Percentiles rank a stretch among this genome's conserved stretches.
These are phyloP conservation scores for Cystobasidium pallidum DNA, from an alignment of 1,284 basidiomycete species.

Conservation along the genomic window DNA sequence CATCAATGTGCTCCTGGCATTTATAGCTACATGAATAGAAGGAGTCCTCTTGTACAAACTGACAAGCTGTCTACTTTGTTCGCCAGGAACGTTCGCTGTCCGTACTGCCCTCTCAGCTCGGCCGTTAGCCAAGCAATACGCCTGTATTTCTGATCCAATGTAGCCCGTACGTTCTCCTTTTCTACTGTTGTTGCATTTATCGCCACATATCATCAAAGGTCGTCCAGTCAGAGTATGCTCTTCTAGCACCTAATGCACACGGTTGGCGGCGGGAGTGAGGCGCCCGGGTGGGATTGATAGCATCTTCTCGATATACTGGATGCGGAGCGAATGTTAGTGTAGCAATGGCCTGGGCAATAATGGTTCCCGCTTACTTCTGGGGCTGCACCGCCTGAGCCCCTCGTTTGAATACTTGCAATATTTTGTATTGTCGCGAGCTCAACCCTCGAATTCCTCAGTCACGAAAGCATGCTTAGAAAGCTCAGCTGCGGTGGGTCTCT, in stretches of 20 bases:
- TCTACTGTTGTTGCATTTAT: slow-evolving; percentile 11
- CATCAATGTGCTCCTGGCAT: not conserved
- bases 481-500: slow-evolving; percentile 76
- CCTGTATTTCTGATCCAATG: slow-evolving; percentile 66
- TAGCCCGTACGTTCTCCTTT: slow-evolving; percentile 3
- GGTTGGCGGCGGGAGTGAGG: too few species aligned
- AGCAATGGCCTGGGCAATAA: too few species aligned
- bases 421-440: not conserved
- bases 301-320: too few species aligned
- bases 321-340: too few species aligned
- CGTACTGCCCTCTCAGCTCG: slow-evolving; percentile 83
- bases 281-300: too few species aligned
- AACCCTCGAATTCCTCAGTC: slow-evolving; percentile 25
- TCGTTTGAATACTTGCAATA: not conserved
- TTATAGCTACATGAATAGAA: not conserved
- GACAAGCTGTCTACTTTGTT: slow-evolving; percentile 9
- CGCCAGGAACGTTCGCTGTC: slow-evolving; percentile 77
- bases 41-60: slow-evolving; percentile 5
- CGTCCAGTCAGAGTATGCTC: not conserved
- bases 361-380: not conserved
- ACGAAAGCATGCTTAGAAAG: slow-evolving; percentile 70
- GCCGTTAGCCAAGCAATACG: slow-evolving; percentile 65
- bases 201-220: not conserved
- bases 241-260: too few species aligned
- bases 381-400: not conserved